A percentile compares a stretch with the other conserved stretches of the same genome.
phyloP scores from a whole-genome alignment of 2,329 filamentous ascomycete species.

The Neonectria faginata region DNA sequence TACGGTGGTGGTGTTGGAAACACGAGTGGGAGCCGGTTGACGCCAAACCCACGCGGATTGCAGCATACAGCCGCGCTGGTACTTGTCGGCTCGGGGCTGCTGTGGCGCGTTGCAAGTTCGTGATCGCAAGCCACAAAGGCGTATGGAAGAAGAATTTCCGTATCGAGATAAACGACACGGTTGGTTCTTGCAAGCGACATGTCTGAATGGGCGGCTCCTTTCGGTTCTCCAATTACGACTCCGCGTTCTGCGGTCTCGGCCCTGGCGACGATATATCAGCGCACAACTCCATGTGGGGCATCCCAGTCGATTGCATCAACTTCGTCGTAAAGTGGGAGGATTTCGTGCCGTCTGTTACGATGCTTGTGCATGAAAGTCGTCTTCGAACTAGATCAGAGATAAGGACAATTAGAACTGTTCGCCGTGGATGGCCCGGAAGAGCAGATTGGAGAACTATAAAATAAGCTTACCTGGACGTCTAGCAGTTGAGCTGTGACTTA shows the following conservation, averaged over 20 bases:
- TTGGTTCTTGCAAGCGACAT: not conserved
- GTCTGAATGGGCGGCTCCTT: not conserved
- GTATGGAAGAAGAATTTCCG: conserved; percentile 1
- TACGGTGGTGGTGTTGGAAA: not conserved
- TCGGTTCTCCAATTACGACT: not conserved
- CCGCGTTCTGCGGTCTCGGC: not conserved
- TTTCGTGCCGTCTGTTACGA: not conserved
- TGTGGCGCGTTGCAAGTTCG: conserved; percentile 4
- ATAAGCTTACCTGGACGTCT: conserved; percentile 12
- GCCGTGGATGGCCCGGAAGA: no score
- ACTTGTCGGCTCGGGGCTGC: not conserved
- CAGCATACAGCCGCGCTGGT: conserved; percentile 7
- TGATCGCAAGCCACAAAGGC: conserved; percentile 21
- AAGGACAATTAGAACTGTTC: not conserved
- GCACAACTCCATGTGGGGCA: not conserved
- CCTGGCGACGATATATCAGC: not conserved
- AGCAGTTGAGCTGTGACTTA: not conserved
- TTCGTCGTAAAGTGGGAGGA: not conserved
- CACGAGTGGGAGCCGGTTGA: conserved; percentile 24
- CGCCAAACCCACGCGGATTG: conserved; percentile 15
- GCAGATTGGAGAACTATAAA: conserved; percentile 1
- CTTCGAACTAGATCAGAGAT: not conserved
- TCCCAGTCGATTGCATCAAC: conserved; percentile 7
- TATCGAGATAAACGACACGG: not conserved
- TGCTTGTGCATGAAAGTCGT: not conserved